Evolutionary conservation across 495 filamentous ascomycete species (phyloP), one percentile per base, ranked within the genome.

Genomic region (Paragyromitra xinjiangensis): DNA sequence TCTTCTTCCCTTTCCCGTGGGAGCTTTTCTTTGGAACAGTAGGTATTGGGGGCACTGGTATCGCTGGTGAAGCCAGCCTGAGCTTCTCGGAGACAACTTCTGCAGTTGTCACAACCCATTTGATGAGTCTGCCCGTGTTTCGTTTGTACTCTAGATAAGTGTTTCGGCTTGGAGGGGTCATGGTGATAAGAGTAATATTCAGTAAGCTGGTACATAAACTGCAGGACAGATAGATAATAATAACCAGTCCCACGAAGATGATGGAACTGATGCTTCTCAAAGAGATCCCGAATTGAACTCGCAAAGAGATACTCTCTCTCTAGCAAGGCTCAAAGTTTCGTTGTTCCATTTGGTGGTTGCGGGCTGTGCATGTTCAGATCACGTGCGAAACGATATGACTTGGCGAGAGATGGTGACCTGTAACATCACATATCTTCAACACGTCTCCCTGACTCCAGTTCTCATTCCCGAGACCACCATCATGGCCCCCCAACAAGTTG

Each of bases 121-220:
- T 85, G 56, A 85, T 61, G 3, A 86, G 81, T 2, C 80, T 65
- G 34, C 70, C 84, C 8, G 83, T 82, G 66, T 87, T 82, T 50
- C 78, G 83, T 72, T 84, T 87, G 78, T 86, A 86, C 22, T 68
- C 40, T 22, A 84, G 45, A 53, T 72, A 72, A 50, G 69, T 72
- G 59, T 72, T 72, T 34, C 69, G 61, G 16, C 50, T 65, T 16
- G 70, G 70, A 45, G 70, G 70, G 50, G 61, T 50, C 61, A 73
- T 73, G 19, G 48, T n/a, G 22, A 19, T 56, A 34, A 42, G 11
- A 55, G 34, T 71, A 2, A 62, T 61, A 71, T 61, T 65, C 37
- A 56, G 39, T 72, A 51, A 71, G 26, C 26, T 40, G 12, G 56
- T 26, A 40, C 40, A 39, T 72, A 45, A 58, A 16, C 69, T 64